These are phyloP conservation scores for Fomitopsis pinicola DNA, from an alignment of 1,284 basidiomycete species.

Conservation along the genomic window DNA sequence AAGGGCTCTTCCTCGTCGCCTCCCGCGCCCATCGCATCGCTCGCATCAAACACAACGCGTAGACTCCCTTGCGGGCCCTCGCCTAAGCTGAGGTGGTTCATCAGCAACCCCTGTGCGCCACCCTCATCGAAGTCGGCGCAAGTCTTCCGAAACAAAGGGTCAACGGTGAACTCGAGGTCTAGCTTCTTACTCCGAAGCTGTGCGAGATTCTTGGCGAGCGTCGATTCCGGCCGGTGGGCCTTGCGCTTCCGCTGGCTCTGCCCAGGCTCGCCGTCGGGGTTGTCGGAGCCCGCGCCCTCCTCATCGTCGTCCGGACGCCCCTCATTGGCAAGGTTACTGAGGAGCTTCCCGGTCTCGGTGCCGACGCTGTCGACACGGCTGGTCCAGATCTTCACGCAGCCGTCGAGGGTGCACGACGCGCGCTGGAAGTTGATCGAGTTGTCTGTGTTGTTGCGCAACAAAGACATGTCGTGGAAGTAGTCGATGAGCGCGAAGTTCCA, in stretches of 20 bases:
- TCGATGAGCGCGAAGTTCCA: constrained; percentile 99
- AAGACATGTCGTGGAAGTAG: constrained; percentile 98
- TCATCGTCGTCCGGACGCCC: constrained; percentile 55
- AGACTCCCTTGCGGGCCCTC: constrained; percentile 79
- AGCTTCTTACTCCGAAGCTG: constrained; percentile 90
- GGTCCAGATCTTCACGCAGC: constrained; percentile 99
- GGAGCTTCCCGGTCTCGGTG: constrained; percentile 93
- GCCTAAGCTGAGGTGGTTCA: constrained; percentile 85
- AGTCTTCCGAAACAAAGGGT: constrained; percentile 97
- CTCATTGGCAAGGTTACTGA: constrained; percentile 85
- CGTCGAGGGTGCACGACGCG: constrained; percentile 95
- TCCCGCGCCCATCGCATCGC: constrained; percentile 82
- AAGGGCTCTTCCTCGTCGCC: constrained; percentile 67
- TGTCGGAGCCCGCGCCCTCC: constrained; percentile 53
- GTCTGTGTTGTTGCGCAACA: constrained; percentile 87
- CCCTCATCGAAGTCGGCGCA: constrained; percentile 99
- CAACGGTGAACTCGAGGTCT: constrained; percentile 93
- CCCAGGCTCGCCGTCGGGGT: constrained; percentile 53
- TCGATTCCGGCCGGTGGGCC: constrained; percentile 70
- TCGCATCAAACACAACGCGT: constrained; percentile 94
- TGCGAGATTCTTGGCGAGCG: constrained; percentile 78
- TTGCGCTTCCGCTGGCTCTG: constrained; percentile 54
- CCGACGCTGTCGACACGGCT: constrained; percentile 96
- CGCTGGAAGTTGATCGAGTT: constrained; percentile 99
- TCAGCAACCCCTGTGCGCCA: constrained; percentile 89